Evolutionary conservation across 2,329 filamentous ascomycete genomes (phyloP).

Genomic region (Hymenoscyphus linearis): DNA sequence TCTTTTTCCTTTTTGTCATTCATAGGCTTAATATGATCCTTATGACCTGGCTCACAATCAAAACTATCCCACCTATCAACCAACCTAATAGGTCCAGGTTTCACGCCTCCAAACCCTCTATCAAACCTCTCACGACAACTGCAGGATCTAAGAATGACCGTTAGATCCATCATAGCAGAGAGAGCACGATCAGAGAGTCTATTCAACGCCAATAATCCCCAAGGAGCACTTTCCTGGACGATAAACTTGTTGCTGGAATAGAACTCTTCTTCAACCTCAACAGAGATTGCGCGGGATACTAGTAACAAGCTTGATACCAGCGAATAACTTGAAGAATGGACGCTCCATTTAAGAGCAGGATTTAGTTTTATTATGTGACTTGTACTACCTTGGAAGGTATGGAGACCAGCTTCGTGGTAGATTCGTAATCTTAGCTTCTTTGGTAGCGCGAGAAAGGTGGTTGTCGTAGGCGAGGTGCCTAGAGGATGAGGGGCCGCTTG

Average conservation of each 20-base stretch:
- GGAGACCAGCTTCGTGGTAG: neutral
- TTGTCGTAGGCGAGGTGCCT: neutral
- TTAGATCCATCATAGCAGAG: neutral
- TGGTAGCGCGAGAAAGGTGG: neutral
- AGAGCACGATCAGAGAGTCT: neutral
- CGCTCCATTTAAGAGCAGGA: neutral
- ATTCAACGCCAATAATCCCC: neutral
- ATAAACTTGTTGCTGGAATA: neutral
- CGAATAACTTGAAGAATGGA: neutral
- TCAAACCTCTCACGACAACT: neutral
- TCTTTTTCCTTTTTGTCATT: neutral
- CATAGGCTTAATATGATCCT: neutral
- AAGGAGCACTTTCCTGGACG: neutral
- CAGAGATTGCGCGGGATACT: neutral
- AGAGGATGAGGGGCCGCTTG: too few relatives aligned
- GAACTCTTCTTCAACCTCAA: neutral
- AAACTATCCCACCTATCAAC: too few relatives aligned
- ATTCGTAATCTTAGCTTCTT: neutral
- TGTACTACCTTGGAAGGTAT: neutral
- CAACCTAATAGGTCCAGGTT: too few relatives aligned
- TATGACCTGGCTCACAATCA: neutral
- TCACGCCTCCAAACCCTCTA: neutral
- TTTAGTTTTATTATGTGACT: neutral
- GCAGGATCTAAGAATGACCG: neutral
- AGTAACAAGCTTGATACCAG: neutral